These are phyloP conservation scores for Capsicum baccatum DNA, from an alignment of 257 asterid genomes.

Conservation along the genomic window DNA sequence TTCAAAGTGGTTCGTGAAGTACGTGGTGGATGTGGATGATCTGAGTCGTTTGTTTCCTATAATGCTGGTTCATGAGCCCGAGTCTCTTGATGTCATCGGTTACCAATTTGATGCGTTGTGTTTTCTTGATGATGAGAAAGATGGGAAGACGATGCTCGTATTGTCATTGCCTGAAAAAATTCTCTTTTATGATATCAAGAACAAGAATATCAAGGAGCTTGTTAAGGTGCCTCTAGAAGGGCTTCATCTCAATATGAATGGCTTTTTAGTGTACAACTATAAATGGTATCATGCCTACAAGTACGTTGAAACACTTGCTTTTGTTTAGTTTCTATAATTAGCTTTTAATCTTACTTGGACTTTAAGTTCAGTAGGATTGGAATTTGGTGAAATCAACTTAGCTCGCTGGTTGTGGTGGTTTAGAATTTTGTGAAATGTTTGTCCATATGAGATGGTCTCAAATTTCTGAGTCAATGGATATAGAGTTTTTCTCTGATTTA, in stretches of 20 bases:
- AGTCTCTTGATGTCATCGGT: background rate
- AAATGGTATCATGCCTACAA: conserved; percentile 18
- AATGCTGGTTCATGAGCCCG: background rate
- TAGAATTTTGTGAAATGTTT: too few relatives aligned
- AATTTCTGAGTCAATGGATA: too few relatives aligned
- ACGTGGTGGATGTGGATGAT: conserved; percentile 1
- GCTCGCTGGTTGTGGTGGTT: too few relatives aligned
- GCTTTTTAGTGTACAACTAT: background rate
- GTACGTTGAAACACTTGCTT: background rate
- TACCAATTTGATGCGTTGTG: background rate
- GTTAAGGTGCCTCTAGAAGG: background rate
- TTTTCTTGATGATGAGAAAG: background rate
- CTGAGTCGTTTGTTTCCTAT: conserved; percentile 10
- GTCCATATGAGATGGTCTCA: too few relatives aligned
- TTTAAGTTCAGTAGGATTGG: too few relatives aligned
- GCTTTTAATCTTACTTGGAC: too few relatives aligned
- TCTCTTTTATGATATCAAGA: background rate
- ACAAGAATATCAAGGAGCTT: background rate
- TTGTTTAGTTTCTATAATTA: background rate
- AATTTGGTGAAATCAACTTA: too few relatives aligned
- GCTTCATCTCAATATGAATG: background rate
- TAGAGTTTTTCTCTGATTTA: too few relatives aligned
- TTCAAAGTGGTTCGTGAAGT: conserved; percentile 13
- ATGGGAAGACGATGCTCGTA: background rate
- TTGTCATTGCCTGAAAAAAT: background rate